Evolutionary conservation across 2,329 filamentous ascomycete species (phyloP).

Genomic region (Trichoderma endophyticum): DNA sequence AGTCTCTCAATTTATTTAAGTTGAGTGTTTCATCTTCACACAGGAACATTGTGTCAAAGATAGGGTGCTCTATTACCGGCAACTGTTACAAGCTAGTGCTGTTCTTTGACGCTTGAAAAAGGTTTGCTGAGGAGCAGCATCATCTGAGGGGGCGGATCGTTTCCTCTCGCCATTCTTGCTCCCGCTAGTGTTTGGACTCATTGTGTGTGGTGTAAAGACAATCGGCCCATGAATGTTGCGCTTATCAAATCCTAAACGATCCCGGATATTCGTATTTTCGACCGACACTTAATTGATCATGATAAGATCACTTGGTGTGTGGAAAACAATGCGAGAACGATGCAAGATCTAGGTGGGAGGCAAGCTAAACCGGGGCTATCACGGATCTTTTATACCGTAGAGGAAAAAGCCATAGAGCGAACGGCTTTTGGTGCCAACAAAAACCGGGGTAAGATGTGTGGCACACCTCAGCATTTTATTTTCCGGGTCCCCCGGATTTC

Average conservation of each 20-base stretch:
- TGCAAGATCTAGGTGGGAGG: neutral
- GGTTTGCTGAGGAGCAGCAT: neutral
- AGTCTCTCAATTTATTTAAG: neutral
- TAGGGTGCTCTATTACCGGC: neutral
- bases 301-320: neutral
- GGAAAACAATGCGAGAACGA: neutral
- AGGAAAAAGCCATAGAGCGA: neutral
- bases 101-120: slow-evolving; percentile 4
- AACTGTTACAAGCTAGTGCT: slow-evolving; percentile 6
- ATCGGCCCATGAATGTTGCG: neutral
- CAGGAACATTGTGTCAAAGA: neutral
- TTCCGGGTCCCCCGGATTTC: neutral
- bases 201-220: neutral
- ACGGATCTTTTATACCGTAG: neutral
- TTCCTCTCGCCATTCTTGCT: neutral
- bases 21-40: neutral
- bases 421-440: neutral
- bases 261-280: neutral
- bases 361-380: neutral
- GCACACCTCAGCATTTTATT: neutral
- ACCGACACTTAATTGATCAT: neutral
- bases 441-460: neutral
- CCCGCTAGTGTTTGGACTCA: neutral
- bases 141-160: neutral
- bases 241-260: neutral